These are phyloP conservation scores for Carallia pectinifolia DNA, from an alignment of 345 rosid genomes.

Conservation along the genomic window DNA sequence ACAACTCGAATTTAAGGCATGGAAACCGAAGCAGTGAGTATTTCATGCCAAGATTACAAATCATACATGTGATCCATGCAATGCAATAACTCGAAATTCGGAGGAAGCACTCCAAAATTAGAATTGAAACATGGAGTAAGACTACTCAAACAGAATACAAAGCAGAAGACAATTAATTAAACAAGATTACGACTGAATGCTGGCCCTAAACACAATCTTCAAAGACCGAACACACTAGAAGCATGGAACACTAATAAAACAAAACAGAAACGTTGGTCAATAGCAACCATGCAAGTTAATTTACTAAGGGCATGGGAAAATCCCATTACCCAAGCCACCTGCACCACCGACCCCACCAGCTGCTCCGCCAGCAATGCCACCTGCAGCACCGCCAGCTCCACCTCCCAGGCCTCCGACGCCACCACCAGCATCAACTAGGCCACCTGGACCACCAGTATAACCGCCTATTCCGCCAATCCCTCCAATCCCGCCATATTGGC, in stretches of 20 bases:
- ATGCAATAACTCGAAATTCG: no score
- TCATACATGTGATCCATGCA: no score
- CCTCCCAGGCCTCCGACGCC: conserved; percentile 24
- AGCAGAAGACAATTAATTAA: neutral
- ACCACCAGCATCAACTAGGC: conserved; percentile 32
- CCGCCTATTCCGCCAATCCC: conserved; percentile 59
- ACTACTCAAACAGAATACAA: no score
- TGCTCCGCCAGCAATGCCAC: neutral
- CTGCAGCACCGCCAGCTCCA: neutral
- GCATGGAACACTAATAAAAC: neutral
- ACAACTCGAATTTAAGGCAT: no score
- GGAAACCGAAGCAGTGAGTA: no score
- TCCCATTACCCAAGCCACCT: conserved; percentile 29
- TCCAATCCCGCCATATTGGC: neutral
- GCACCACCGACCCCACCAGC: conserved; percentile 23
- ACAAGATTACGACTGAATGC: neutral
- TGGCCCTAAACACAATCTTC: no score
- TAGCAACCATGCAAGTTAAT: neutral
- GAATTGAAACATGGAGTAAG: no score
- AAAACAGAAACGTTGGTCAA: neutral
- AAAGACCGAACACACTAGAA: neutral
- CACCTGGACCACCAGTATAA: conserved; percentile 39
- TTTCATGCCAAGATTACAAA: no score
- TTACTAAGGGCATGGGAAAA: conserved; percentile 21
- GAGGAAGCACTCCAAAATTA: no score